Evolutionary conservation across 305 asterid species (phyloP), one percentile per base, ranked within the genome.

Genomic region (Solanum hybrid): DNA sequence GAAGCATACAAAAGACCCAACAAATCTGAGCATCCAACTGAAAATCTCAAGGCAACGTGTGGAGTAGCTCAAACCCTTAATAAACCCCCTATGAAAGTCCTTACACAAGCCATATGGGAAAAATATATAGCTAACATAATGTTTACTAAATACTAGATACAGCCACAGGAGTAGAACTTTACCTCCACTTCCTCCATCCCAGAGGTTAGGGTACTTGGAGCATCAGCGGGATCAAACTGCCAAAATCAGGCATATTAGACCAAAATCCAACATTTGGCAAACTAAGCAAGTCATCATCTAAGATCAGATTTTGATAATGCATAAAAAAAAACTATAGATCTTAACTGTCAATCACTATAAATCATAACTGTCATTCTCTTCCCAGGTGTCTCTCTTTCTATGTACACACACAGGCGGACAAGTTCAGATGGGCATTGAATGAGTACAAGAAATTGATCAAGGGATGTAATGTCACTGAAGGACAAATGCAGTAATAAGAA

Each of bases 221-320:
- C 92, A 89, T 89, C 94, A 61, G 82, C 91, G 85, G 91, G 95
- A 92, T 95, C 95, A 90, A 93, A 79, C 95, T 92, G 94, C 92
- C 90, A 74, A 92, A 79, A 29, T 81, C 69, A 51, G 37, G 77
- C 13, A 91, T 67, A 26, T 86, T 40, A 91, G 61, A 88, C 86
- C 86, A 46, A 88, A 31, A 75, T 40, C 83, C 86, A 51, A 33
- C 31, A 84, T 31, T 84, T 84, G 29, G 75, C 88, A 20, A 84
- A 83, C 34, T 84, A 46, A 84, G 24, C 40, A 84, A 51, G 75
- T 14, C 76, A 57, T 51, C 75, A 73, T 31, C 76, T 83, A 74
- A 76, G 89, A 51, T 40, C 79, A 89, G 87, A 76, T 76, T 77
- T 24, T 73, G 73, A 35, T 26, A 31, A 73, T 80, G 83, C 76